Evolutionary conservation across 306 rosid species (phyloP).

Genomic region (Pterocarpus macrocarpus): DNA sequence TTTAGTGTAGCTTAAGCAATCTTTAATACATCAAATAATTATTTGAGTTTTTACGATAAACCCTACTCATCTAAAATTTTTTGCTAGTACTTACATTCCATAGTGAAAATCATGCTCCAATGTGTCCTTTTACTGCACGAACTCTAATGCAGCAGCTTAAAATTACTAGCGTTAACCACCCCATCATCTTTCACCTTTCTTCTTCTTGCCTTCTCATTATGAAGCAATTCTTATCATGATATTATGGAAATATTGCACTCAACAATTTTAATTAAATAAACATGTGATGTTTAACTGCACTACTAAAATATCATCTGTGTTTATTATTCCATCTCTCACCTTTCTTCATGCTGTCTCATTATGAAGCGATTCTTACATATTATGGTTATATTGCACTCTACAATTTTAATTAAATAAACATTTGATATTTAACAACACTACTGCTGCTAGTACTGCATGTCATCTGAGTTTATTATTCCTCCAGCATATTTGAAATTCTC

Average conservation of each 20-base stretch:
- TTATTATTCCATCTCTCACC: not conserved
- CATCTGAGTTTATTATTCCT: too few relatives aligned
- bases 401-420: not conserved
- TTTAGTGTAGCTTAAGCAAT: too few relatives aligned
- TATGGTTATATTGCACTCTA: constrained; percentile 8
- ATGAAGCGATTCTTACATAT: constrained; percentile 16
- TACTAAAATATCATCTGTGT: too few relatives aligned
- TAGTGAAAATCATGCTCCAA: not conserved
- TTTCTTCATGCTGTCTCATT: not conserved
- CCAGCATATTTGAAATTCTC: not conserved
- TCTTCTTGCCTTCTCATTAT: constrained; percentile 10
- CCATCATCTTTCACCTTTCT: not conserved
- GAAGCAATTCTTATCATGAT: constrained; percentile 3
- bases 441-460: too few relatives aligned
- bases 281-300: too few relatives aligned
- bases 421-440: too few relatives aligned
- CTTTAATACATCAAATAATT: not conserved
- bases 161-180: not conserved
- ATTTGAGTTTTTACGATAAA: too few relatives aligned
- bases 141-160: too few relatives aligned
- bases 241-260: constrained; percentile 1
- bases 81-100: too few relatives aligned
- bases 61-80: too few relatives aligned
- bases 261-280: not conserved
- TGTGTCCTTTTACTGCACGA: too few relatives aligned